A percentile compares a stretch with the other conserved stretches of the same genome.
phyloP scores from a whole-genome alignment of 352 stramenopile genomes.

The Globisporangium nunn region DNA sequence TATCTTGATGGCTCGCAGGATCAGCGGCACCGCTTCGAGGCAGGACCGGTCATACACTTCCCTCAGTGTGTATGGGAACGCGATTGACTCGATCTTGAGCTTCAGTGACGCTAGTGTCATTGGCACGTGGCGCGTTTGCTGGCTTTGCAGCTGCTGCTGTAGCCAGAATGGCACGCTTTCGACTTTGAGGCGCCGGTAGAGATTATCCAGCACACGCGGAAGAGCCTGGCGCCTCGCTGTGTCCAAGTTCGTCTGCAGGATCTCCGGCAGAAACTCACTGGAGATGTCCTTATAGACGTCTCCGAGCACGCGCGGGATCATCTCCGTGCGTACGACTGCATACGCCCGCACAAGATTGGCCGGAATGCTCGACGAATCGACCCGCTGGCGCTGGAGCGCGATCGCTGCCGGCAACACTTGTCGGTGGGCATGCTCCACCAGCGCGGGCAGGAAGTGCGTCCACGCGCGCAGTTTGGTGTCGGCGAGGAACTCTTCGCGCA shows the following conservation, averaged over 20 bases:
- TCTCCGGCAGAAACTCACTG: conserved; percentile 39
- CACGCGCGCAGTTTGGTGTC: conserved; percentile 49
- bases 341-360: conserved; percentile 37
- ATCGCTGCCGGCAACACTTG: conserved; percentile 40
- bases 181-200: conserved; percentile 36
- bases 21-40: conserved; percentile 49
- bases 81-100: conserved; percentile 33
- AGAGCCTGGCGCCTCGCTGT: conserved; percentile 24
- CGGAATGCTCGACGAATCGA: conserved; percentile 42
- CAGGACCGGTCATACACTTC: conserved; percentile 55
- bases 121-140: conserved; percentile 38
- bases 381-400: conserved; percentile 25
- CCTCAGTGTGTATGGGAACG: conserved; percentile 54
- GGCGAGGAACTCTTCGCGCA: conserved; percentile 46
- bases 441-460: conserved; percentile 30
- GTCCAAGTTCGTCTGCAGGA: conserved; percentile 21
- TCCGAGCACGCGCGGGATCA: conserved; percentile 49
- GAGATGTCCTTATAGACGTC: conserved; percentile 63
- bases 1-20: conserved; percentile 54
- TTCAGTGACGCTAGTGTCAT: conserved; percentile 36
- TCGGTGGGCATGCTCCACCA: conserved; percentile 21
- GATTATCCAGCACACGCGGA: conserved; percentile 50
- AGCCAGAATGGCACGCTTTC: conserved; percentile 45
- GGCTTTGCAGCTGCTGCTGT: conserved; percentile 25
- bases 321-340: conserved; percentile 39